These are phyloP conservation scores for Russula earlei DNA, from an alignment of 768 basidiomycete species.

Conservation along the genomic window DNA sequence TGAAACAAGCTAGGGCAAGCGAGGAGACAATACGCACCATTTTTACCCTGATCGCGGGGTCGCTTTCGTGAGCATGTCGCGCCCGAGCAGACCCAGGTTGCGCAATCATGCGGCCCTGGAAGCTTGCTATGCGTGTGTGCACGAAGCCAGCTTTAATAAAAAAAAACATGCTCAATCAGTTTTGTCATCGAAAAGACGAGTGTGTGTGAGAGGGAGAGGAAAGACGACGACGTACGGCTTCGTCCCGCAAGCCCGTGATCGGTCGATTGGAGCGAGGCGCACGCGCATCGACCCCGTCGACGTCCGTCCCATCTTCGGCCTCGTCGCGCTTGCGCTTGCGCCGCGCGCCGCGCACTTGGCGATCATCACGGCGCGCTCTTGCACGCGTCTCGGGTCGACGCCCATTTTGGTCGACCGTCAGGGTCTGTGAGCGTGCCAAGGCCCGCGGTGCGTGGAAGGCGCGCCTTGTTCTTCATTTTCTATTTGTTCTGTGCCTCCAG, in stretches of 20 bases:
- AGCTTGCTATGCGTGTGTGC: too few relatives aligned
- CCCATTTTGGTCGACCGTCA: conserved; percentile 84
- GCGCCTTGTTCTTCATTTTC: conserved; percentile 75
- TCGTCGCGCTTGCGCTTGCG: too few relatives aligned
- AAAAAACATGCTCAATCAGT: not conserved
- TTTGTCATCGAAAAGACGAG: too few relatives aligned
- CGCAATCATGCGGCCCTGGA: conserved; percentile 73
- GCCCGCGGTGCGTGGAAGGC: too few relatives aligned
- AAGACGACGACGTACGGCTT: too few relatives aligned
- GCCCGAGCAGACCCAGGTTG: conserved; percentile 76
- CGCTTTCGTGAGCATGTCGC: conserved; percentile 81
- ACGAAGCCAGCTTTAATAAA: conserved; percentile 49
- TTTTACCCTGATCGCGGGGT: conserved; percentile 72
- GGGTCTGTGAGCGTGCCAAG: conserved; percentile 58
- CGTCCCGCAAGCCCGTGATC: conserved; percentile 70
- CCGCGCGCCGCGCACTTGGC: too few relatives aligned
- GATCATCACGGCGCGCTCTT: conserved; percentile 79
- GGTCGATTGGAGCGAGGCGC: conserved; percentile 65
- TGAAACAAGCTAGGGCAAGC: too few relatives aligned
- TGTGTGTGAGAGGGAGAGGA: too few relatives aligned
- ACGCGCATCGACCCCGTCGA: conserved; percentile 29
- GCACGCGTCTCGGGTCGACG: conserved; percentile 76
- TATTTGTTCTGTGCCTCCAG: conserved; percentile 77
- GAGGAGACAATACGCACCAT: conserved; percentile 47
- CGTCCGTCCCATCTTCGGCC: too few relatives aligned